Base-by-base conservation (phyloP, 208 protist species). In the Balamuthia mandrillaris region DNA sequence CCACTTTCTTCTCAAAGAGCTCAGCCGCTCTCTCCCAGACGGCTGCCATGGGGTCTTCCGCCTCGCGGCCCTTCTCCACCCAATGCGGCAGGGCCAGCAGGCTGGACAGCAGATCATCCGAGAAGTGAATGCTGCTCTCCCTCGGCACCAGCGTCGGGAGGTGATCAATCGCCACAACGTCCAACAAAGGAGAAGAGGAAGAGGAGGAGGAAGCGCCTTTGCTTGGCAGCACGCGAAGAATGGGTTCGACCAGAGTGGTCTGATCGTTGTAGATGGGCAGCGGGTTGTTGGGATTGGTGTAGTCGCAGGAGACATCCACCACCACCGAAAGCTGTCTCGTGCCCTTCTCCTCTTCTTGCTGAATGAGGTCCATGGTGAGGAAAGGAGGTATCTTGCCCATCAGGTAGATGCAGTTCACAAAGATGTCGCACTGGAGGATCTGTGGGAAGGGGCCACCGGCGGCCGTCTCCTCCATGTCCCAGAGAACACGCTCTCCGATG, bases 321-420 rank as follows among this genome's bases (percentile, higher is more conserved):
- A 91, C 60, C 6, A 91, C 84, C 33, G 74, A 72, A 21, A 91
- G 56, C 52, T 44, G 81, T 21, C 87, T 37, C 7, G 9, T 12
- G 21, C n/a, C 7, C 6, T 27, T 27, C 27, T 5, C 37, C 33
- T 0, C 44, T 33, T 31, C 5, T 56, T 68, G 27, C 24, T 81
- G 9, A 16, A 92, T 39, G 78, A 88, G 87, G 9, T 88, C 88
- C 2, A n/a, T 58, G 33, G 72, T 92, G 41, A 93, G 4, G 61
- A 94, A 94, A 44, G 92, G 92, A 45, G 89, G 60, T 70, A 91
- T 91, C 29, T 10, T 49, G 14, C 49, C 18, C 16, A 70, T 42
- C n/a, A 94, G 86, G 79, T 94, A 94, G 74, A 94, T 94, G 70
- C 89, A 91, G 81, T 94, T 94, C n/a, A 94, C 83, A 27, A 94